Evolutionary conservation across 2,329 filamentous ascomycete genomes (phyloP).

Genomic region (Onygena corvina): DNA sequence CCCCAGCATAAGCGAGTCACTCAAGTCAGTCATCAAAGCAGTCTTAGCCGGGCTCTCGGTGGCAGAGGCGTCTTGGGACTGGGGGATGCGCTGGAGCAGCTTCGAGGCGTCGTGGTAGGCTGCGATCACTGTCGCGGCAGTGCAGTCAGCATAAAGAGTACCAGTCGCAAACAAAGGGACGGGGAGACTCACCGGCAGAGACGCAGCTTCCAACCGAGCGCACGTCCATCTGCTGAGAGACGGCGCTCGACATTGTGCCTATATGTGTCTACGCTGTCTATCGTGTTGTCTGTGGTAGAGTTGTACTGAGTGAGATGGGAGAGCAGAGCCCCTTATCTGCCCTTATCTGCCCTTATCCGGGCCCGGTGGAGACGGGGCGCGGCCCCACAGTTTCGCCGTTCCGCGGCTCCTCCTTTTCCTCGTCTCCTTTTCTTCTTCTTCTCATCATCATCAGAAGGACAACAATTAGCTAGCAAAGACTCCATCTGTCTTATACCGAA

Average conservation of each 20-base stretch:
- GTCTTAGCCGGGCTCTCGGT: background rate
- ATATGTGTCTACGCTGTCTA: no score
- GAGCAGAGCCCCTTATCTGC: no score
- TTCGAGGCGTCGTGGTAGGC: slow-evolving; percentile 13
- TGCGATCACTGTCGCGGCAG: slow-evolving; percentile 10
- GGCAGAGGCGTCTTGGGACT: slow-evolving; percentile 8
- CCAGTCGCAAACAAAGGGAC: background rate
- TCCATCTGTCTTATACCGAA: no score
- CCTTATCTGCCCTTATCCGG: no score
- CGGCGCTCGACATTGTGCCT: slow-evolving; percentile 6
- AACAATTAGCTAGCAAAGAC: no score
- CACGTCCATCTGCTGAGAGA: slow-evolving; percentile 11
- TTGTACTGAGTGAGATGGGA: no score
- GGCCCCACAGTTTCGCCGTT: no score
- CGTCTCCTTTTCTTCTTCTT: no score
- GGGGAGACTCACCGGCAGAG: slow-evolving; percentile 9
- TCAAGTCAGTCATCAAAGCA: slow-evolving; percentile 17
- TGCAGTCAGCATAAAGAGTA: background rate
- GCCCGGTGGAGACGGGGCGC: no score
- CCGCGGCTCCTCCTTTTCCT: no score
- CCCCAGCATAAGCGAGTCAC: slow-evolving; percentile 27
- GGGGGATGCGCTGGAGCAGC: slow-evolving; percentile 13
- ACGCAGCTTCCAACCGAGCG: slow-evolving; percentile 13
- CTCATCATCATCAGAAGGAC: no score
- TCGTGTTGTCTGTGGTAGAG: no score